Conservation (phyloP, 2,329 filamentous ascomycete genomes). For the Clonostachys byssicola region DNA sequence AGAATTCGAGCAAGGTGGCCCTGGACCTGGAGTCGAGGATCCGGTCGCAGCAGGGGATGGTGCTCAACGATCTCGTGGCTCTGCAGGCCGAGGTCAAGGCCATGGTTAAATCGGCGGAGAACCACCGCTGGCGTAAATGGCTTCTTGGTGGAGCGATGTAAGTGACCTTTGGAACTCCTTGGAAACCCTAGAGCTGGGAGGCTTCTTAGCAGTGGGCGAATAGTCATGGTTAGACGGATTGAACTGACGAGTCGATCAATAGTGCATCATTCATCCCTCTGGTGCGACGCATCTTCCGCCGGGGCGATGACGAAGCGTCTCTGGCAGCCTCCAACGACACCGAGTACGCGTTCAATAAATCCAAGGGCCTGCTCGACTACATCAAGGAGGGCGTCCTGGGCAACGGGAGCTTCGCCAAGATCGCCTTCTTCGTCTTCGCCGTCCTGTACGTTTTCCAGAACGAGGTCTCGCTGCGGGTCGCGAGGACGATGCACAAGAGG, state of each 20-base stretch:
- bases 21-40: slow-evolving; percentile 36
- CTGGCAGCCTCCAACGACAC: slow-evolving; percentile 41
- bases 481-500: slow-evolving; percentile 44
- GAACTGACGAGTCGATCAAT: not conserved
- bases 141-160: slow-evolving; percentile 47
- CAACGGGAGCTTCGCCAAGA: slow-evolving; percentile 37
- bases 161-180: slow-evolving; percentile 15
- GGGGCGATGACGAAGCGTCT: slow-evolving; percentile 28
- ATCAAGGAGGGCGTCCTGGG: slow-evolving; percentile 41
- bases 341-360: slow-evolving; percentile 51
- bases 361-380: slow-evolving; percentile 42
- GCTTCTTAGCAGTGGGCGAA: not conserved
- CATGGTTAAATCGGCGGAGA: slow-evolving; percentile 37
- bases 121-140: slow-evolving; percentile 47
- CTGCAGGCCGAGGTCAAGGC: slow-evolving; percentile 38
- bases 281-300: slow-evolving; percentile 46
- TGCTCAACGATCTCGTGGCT: slow-evolving; percentile 36
- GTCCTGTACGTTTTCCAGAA: slow-evolving; percentile 56
- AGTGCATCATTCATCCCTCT: slow-evolving; percentile 48
- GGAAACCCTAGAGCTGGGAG: not conserved
- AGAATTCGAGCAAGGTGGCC: slow-evolving; percentile 16
- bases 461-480: slow-evolving; percentile 52
- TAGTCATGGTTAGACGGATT: not conserved
- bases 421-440: slow-evolving; percentile 51
- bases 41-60: slow-evolving; percentile 31